Base-by-base conservation (phyloP, 2,329 filamentous ascomycete genomes). In the Aspergillus sp. region DNA sequence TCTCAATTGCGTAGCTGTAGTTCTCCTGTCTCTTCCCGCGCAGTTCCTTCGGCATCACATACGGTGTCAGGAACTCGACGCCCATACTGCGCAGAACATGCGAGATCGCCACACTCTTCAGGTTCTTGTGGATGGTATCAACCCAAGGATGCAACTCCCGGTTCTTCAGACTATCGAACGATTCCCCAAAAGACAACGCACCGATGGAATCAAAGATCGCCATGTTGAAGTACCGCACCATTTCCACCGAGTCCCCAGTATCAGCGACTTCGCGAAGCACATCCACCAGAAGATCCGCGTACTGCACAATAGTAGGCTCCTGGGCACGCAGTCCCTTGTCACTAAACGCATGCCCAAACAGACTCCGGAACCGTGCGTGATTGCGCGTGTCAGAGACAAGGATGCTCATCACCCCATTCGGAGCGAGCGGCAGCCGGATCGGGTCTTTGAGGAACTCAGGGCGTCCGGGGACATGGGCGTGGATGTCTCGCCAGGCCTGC, bases 401-500 rank as follows among this genome's bases (percentile, higher is more conserved):
- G 7, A 49, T 56, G 2, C 27, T 51, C 37, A 23, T 23, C 0
- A 43, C 39, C 23, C 46, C 46, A 19, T 43, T 35, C 4, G 23
- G 24, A 9, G 50, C 40, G 14, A 40, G 35, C 0, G 35, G 48
- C 2, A 40, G 48, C 2, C 33, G 48, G 21, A 51, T 19, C 4
- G 48, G 48, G 19, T 51, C 48, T 27, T 51, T 51, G 33, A 41
- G 35, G 21, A 41, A 51, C 37, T 51, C 35, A 2, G 48, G 48
- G 4, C 48, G 48, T 3, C 48, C 48, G 5, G 48, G 48, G 35
- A 40, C 35, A 21, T 35, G 41, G 1, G 35, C 50, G 57, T 71
- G 68, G 46, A 73, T 69, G 17, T 73, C 70, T 8, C 62, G 56
- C 68, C 66, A 74, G 37, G 74, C 72, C 47, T 69, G 64, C 1